A percentile compares a stretch with the other conserved stretches of the same genome.
phyloP scores from a whole-genome alignment of 768 basidiomycete species.

The Gloeostereum incarnatum region DNA sequence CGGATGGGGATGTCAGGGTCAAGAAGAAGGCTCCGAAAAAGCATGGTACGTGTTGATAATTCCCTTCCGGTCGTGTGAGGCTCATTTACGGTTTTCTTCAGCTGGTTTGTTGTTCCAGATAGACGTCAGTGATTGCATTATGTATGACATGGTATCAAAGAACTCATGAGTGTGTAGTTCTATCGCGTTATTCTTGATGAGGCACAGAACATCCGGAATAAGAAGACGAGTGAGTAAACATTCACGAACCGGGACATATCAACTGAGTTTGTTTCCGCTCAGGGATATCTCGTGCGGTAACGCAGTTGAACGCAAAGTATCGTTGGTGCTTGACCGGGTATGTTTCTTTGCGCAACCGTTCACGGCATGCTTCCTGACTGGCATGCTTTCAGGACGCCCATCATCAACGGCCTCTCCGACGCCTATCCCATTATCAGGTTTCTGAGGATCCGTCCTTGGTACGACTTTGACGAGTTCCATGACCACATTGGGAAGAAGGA shows the following conservation, averaged over 20 bases:
- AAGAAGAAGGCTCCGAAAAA: slow-evolving; percentile 23
- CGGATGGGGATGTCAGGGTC: slow-evolving; percentile 16
- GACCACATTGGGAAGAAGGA: slow-evolving; percentile 26
- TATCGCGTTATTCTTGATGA: slow-evolving; percentile 48
- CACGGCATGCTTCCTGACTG: slow-evolving; percentile 1
- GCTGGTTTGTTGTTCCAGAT: slow-evolving; percentile 42
- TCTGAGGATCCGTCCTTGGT: slow-evolving; percentile 35
- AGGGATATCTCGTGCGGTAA: slow-evolving; percentile 48
- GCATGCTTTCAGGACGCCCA: slow-evolving; percentile 36
- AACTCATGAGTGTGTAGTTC: slow-evolving; percentile 22
- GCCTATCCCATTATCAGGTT: slow-evolving; percentile 38
- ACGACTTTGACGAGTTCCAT: slow-evolving; percentile 34
- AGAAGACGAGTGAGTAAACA: neutral
- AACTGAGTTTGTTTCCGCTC: slow-evolving; percentile 11
- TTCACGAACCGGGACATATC: neutral
- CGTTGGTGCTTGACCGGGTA: slow-evolving; percentile 66
- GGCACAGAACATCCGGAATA: slow-evolving; percentile 45
- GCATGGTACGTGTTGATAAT: neutral
- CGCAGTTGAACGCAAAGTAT: slow-evolving; percentile 38
- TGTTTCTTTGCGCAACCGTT: slow-evolving; percentile 7
- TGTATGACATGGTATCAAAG: neutral
- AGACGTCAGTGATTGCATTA: slow-evolving; percentile 21
- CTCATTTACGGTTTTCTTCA: slow-evolving; percentile 8
- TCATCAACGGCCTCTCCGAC: slow-evolving; percentile 54
- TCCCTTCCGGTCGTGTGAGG: neutral